These are phyloP conservation scores for Gnaphalium uliginosum DNA, from an alignment of 129 eudicot species.

Conservation along the genomic window DNA sequence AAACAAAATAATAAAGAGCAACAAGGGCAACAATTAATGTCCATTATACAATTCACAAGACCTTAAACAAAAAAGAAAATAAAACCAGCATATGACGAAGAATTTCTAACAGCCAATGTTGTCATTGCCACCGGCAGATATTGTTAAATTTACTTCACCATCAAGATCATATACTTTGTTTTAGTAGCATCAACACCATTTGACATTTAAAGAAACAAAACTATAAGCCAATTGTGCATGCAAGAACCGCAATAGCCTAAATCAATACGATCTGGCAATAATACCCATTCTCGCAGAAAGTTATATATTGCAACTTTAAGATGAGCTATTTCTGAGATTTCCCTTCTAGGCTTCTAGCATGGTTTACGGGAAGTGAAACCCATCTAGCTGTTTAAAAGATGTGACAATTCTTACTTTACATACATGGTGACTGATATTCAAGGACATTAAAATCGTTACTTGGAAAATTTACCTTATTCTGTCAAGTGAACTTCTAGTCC, in stretches of 20 bases:
- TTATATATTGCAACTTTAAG: too few relatives aligned
- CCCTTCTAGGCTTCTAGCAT: too few relatives aligned
- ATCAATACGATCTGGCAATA: background rate
- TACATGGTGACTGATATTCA: background rate
- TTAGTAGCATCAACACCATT: background rate
- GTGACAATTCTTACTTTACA: background rate
- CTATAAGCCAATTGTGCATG: background rate
- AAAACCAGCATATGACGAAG: background rate
- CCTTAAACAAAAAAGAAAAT: background rate
- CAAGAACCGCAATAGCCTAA: background rate
- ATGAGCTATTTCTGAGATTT: too few relatives aligned
- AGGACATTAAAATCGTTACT: background rate
- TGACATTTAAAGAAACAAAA: background rate
- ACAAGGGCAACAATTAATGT: background rate
- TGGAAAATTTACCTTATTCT: background rate
- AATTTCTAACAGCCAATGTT: background rate
- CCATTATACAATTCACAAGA: conserved; percentile 2
- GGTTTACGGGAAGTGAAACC: too few relatives aligned
- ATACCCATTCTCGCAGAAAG: background rate
- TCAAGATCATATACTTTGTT: background rate
- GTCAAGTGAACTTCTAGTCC: background rate
- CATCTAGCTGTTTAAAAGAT: too few relatives aligned
- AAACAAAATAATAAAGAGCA: conserved; percentile 12
- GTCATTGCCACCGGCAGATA: background rate
- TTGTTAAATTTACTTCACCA: background rate